Evolutionary conservation across 768 basidiomycete species (phyloP).

Genomic region (Pleurotus djamor): DNA sequence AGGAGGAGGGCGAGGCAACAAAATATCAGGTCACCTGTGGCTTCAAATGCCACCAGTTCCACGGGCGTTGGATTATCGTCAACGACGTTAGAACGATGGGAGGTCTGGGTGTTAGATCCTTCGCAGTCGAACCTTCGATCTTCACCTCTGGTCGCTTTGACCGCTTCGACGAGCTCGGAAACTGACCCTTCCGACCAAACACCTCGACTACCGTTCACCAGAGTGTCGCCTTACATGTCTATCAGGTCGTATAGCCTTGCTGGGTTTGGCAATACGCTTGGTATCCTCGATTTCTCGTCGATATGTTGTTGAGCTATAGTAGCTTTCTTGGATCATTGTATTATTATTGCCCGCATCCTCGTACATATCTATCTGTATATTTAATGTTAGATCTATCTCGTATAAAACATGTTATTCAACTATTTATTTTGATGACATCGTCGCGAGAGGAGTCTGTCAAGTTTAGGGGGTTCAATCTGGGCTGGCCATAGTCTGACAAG

Average conservation of each 20-base stretch:
- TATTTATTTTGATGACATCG: too few species aligned
- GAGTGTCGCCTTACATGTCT: conserved; percentile 59
- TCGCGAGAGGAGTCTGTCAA: not conserved
- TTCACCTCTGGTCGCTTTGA: conserved; percentile 49
- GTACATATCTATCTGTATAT: not conserved
- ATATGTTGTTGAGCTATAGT: conserved; percentile 2
- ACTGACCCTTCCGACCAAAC: conserved; percentile 21
- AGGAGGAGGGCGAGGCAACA: conserved; percentile 45
- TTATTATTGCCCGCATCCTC: conserved; percentile 1
- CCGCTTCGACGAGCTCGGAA: conserved; percentile 17
- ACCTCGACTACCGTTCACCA: conserved; percentile 78
- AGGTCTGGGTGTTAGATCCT: conserved; percentile 77
- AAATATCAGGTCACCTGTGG: conserved; percentile 16
- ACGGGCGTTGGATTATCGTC: conserved; percentile 47
- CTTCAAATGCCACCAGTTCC: conserved; percentile 8
- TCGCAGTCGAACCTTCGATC: conserved; percentile 42
- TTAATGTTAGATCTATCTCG: conserved; percentile 1
- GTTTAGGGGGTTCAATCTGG: not conserved
- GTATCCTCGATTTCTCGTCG: conserved; percentile 43
- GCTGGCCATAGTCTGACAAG: too few species aligned
- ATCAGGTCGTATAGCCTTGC: conserved; percentile 53
- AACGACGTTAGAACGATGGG: conserved; percentile 78
- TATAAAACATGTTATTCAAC: not conserved
- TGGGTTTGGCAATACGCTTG: conserved; percentile 80
- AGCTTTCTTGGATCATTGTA: conserved; percentile 7